phyloP scores from a whole-genome alignment of 1,284 basidiomycete species.

The Cryptococcus hybrid region DNA sequence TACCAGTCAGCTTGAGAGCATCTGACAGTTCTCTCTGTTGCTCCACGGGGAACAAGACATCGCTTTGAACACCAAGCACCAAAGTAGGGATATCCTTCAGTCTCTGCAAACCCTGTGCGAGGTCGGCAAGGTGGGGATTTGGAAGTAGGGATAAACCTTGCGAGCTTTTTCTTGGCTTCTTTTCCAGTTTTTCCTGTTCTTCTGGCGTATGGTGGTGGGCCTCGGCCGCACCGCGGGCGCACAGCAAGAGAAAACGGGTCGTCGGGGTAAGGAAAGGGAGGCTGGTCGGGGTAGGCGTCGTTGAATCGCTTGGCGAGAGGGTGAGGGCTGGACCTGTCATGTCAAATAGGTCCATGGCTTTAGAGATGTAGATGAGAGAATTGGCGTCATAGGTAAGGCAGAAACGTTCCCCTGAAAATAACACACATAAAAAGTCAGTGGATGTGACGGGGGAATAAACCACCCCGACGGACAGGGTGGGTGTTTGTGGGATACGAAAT shows the following conservation, averaged over 20 bases:
- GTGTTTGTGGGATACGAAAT: neutral
- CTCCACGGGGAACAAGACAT: slow-evolving; percentile 95
- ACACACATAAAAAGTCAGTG: neutral
- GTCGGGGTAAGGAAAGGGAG: slow-evolving; percentile 47
- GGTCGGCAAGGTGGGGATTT: slow-evolving; percentile 67
- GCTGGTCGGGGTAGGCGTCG: slow-evolving; percentile 33
- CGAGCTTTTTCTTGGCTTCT: slow-evolving; percentile 20
- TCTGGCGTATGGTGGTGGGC: slow-evolving; percentile 59
- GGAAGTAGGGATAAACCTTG: slow-evolving; percentile 57
- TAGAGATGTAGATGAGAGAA: slow-evolving; percentile 96
- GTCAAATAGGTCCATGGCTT: slow-evolving; percentile 99
- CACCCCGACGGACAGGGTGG: neutral
- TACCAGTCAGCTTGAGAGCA: slow-evolving; percentile 85
- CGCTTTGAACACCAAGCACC: slow-evolving; percentile 92
- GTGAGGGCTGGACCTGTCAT: slow-evolving; percentile 78
- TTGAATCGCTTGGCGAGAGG: slow-evolving; percentile 56
- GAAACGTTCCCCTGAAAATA: slow-evolving; percentile 74
- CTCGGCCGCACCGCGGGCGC: slow-evolving; percentile 19
- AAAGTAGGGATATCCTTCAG: slow-evolving; percentile 77
- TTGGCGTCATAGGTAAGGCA: slow-evolving; percentile 99
- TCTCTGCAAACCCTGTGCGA: slow-evolving; percentile 78
- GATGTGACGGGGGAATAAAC: neutral
- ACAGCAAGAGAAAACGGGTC: slow-evolving; percentile 33
- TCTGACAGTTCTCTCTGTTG: slow-evolving; percentile 96
- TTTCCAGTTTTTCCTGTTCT: neutral